Conservation (phyloP, 495 filamentous ascomycete species). For the Friedmanniomyces simplex region DNA sequence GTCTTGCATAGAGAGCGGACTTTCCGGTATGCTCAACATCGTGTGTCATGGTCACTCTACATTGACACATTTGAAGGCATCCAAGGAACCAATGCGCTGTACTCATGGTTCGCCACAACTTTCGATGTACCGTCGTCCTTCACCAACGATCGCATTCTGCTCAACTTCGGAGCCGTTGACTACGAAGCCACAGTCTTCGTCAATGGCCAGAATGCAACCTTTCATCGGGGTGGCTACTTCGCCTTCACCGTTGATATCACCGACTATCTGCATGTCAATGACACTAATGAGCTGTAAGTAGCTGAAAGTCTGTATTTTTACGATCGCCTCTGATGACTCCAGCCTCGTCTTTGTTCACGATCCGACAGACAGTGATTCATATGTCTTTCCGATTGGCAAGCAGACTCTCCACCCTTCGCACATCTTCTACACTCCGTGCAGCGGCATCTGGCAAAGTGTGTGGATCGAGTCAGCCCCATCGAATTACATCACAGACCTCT, state of each 20-base stretch:
- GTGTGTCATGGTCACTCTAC: too few relatives aligned
- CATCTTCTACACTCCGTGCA: conserved; percentile 61
- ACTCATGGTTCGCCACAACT: conserved; percentile 51
- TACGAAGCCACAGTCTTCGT: conserved; percentile 56
- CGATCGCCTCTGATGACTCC: too few relatives aligned
- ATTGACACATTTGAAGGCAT: too few relatives aligned
- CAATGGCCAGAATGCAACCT: conserved; percentile 45
- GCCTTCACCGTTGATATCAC: conserved; percentile 52
- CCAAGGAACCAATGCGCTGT: conserved; percentile 37
- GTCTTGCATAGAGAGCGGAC: conserved; percentile 51
- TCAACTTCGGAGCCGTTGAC: conserved; percentile 63
- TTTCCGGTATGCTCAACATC: too few relatives aligned
- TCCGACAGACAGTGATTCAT: conserved; percentile 46
- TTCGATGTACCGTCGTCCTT: conserved; percentile 45
- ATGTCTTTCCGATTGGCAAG: conserved; percentile 53
- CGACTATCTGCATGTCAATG: conserved; percentile 33
- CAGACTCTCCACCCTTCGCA: conserved; percentile 48
- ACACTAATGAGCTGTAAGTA: conserved; percentile 44
- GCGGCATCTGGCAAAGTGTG: conserved; percentile 60
- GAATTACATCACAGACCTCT: conserved; percentile 44
- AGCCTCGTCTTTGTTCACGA: conserved; percentile 55
- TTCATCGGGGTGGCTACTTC: conserved; percentile 53
- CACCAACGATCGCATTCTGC: conserved; percentile 34
- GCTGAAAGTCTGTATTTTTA: too few relatives aligned
- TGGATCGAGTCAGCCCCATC: conserved; percentile 53